Base-by-base conservation (phyloP, 2,329 filamentous ascomycete species). In the Botrytis medusae region DNA sequence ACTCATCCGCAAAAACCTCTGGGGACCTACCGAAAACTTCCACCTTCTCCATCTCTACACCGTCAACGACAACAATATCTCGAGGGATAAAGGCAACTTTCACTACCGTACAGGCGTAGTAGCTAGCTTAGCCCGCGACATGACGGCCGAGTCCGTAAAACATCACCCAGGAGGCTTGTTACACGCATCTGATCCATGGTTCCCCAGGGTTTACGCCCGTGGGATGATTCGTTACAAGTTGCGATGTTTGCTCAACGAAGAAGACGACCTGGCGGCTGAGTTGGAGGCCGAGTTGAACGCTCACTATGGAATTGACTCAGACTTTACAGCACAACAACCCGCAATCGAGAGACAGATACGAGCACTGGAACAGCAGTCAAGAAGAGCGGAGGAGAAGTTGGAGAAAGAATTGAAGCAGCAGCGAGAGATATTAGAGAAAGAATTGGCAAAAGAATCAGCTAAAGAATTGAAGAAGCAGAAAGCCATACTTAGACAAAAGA, bases 31-130 rank as follows among this genome's bases (percentile, higher is more conserved):
- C 59, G 59, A 61, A 16, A 40, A 2, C 6, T 12, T 3, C 0
- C 2, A 61, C 34, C 20, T 61, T 3, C 59, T 61, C 2, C 29
- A 61, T 34, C 59, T 61, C 59, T 61, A 37, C 34, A 37, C 59
- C 12, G 12, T 5, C 4, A 12, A 60, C 34, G 0, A 14, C 34
- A 37, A 51, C 4, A 10, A 48, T 22, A 29, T 29, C 25, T 29
- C 1, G 1, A 54, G 25, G 25, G 1, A 1, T n/a, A 12, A n/a
- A n/a, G 22, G 20, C 29, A 0, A 0, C 0, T 2, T 34, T 2
- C 0, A 12, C 29, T 7, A 34, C 57, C 1, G 25, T 4, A 0
- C 3, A 16, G 51, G 20, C 29, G 10, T 0, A 34, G 0, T 7
- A 1, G n/a, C 1, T 10, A 9, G 1, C n/a, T 4, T 57, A 4